A percentile compares a stretch with the other conserved stretches of the same genome.
Evolutionary conservation across 2,329 filamentous ascomycete species (phyloP).

Genomic region (Plenodomus biglobosus): DNA sequence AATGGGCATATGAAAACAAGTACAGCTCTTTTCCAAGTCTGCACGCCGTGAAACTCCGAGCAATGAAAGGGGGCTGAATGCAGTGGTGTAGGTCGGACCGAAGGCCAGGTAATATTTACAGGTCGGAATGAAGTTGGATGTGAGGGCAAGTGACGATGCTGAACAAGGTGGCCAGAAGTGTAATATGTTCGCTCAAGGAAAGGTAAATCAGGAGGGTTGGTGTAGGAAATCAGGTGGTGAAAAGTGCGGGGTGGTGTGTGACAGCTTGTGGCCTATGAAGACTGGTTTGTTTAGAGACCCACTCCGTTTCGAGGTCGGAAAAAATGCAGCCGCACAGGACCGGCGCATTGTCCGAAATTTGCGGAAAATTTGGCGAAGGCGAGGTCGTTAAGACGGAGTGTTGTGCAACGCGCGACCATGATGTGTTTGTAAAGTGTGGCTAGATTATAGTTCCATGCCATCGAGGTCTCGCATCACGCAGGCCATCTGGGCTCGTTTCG

Average conservation of each 20-base stretch:
- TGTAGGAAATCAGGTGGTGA: neutral
- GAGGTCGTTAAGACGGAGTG: neutral
- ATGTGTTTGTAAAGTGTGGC: neutral
- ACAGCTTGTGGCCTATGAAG: constrained; percentile 7
- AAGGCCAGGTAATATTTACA: neutral
- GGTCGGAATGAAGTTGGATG: neutral
- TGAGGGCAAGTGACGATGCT: neutral
- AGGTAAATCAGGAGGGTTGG: neutral
- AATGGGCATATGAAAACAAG: constrained; percentile 3
- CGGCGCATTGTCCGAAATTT: neutral
- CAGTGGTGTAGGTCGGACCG: neutral
- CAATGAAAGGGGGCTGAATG: constrained; percentile 7
- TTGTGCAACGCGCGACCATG: neutral
- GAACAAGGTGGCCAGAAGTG: neutral
- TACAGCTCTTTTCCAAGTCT: neutral
- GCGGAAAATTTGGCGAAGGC: neutral
- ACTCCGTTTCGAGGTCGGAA: constrained; percentile 14
- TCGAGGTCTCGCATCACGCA: constrained; percentile 86
- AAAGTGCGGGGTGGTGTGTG: constrained; percentile 7
- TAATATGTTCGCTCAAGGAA: neutral
- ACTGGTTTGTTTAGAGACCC: constrained; percentile 14
- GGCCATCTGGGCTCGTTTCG: constrained; percentile 88
- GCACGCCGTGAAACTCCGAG: constrained; percentile 11
- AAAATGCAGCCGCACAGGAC: neutral
- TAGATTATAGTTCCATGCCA: constrained; percentile 59